Percentiles rank a stretch among this genome's conserved stretches.
Conservation (phyloP, 768 basidiomycete genomes). For the Cystoderma amianthinum region DNA sequence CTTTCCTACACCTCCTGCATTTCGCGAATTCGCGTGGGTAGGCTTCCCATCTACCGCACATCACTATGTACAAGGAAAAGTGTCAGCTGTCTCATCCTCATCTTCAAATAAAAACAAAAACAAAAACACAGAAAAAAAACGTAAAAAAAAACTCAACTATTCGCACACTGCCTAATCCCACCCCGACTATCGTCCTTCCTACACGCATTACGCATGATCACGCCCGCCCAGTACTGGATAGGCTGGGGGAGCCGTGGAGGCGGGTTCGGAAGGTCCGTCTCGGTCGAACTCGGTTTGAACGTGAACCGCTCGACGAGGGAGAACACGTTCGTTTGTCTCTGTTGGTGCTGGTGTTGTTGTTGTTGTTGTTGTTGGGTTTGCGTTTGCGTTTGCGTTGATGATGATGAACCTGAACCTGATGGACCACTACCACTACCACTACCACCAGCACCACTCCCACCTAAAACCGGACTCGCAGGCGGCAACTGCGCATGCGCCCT, state of each 20-base stretch:
- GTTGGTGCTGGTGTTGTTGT: slow-evolving; percentile 7
- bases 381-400: slow-evolving; percentile 3
- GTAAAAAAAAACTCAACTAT: slow-evolving; percentile 52
- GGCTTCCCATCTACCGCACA: slow-evolving; percentile 91
- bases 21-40: slow-evolving; percentile 96
- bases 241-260: slow-evolving; percentile 75
- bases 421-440: slow-evolving; percentile 10
- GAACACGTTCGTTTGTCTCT: slow-evolving; percentile 84
- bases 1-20: slow-evolving; percentile 91
- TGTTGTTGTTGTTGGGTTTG: not conserved
- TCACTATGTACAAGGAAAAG: no score
- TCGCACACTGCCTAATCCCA: slow-evolving; percentile 96
- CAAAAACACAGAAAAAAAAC: slow-evolving; percentile 4
- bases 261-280: slow-evolving; percentile 62
- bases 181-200: slow-evolving; percentile 91
- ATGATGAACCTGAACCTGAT: slow-evolving; percentile 6
- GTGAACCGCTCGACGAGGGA: slow-evolving; percentile 96
- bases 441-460: not conserved
- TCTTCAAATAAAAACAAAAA: slow-evolving; percentile 1
- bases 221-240: slow-evolving; percentile 98
- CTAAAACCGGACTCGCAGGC: not conserved
- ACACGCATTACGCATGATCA: slow-evolving; percentile 99
- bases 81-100: no score
- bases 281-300: slow-evolving; percentile 82
- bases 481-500: slow-evolving; percentile 24